Evolutionary conservation across 2,329 filamentous ascomycete genomes (phyloP), one percentile per base, ranked within the genome.

Genomic region (Alternaria solani): DNA sequence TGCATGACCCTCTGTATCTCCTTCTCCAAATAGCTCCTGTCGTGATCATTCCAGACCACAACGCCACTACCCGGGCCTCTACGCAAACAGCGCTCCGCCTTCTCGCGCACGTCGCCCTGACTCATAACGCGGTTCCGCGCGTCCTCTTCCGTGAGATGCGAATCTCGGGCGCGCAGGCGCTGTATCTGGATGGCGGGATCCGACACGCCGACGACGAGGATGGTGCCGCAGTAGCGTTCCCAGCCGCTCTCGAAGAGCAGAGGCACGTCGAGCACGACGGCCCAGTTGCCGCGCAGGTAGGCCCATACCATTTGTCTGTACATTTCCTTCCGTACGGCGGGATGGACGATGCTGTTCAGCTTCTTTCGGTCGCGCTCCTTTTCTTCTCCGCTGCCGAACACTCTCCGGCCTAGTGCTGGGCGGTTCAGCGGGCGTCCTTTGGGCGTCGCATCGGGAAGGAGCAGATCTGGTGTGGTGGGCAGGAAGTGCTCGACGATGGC

Each of bases 301-400:
- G 87, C 87, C 62, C 83, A 82, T n/a, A 93, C 74, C 57, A 98
- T 86, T 48, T 86, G 83, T 70, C 85, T 88, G 78, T 93, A 92
- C 85, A 97, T 94, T 77, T 91, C 93, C 74, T 82, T 85, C 41
- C 94, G 86, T 42, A 99, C 94, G 0, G 92, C 93, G 0, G 95
- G 95, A 77, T 99, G 95, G 51, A 98, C 92, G 67, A 99, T 98
- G 49, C 87, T 83, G 76, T 98, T 98, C 14, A 99, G 84, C 30
- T 91, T 88, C 53, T 85, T 87, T 26, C 94, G 85, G 77, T 97
- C 93, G 64, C 83, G 85, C 70, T 86, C 86, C 57, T 86, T 84
- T 68, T 93, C 90, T 28, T 90, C 87, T 48, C 85, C 88, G 66
- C 90, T 85, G 34, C 95, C 95, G 77, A 99, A 99, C 1, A 99